These are phyloP conservation scores for Phytophthora sojae DNA, from an alignment of 352 stramenopile genomes.

Conservation along the genomic window DNA sequence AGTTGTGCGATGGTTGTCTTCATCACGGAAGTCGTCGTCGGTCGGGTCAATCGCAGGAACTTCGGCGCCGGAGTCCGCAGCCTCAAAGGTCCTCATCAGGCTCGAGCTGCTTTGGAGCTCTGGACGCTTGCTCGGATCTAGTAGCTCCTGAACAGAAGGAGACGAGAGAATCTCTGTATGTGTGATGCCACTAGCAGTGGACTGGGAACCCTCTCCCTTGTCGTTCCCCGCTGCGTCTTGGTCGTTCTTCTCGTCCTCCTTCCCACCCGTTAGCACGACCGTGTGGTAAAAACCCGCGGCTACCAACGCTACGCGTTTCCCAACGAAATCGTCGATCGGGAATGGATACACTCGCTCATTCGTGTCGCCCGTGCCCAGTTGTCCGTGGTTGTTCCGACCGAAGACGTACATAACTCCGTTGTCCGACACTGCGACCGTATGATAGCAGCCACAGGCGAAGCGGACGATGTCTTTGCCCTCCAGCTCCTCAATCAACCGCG, in stretches of 20 bases:
- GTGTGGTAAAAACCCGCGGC: conserved; percentile 95
- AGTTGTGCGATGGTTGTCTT: conserved; percentile 36
- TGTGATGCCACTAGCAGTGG: conserved; percentile 14
- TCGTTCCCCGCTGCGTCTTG: conserved; percentile 21
- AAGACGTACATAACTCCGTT: conserved; percentile 94
- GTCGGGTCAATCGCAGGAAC: conserved; percentile 40
- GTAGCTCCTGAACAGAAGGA: conserved; percentile 18
- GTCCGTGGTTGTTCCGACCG: conserved; percentile 94
- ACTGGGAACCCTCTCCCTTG: conserved; percentile 17
- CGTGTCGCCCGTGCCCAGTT: conserved; percentile 92
- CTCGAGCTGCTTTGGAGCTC: conserved; percentile 1
- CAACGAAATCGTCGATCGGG: conserved; percentile 91
- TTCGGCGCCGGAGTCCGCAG: conserved; percentile 5
- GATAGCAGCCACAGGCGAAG: conserved; percentile 93
- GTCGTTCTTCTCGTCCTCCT: conserved; percentile 60
- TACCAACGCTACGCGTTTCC: conserved; percentile 88
- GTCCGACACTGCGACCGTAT: conserved; percentile 88
- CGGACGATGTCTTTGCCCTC: conserved; percentile 86
- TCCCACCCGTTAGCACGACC: conserved; percentile 87
- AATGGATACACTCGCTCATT: conserved; percentile 88
- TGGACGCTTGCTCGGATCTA: conserved; percentile 14
- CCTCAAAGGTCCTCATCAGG: neutral
- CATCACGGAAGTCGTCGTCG: conserved; percentile 52
- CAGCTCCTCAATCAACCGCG: conserved; percentile 72
- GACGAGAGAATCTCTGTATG: conserved; percentile 24